These are phyloP conservation scores for Trametes cubensis DNA, from an alignment of 768 basidiomycete genomes.

Conservation along the genomic window DNA sequence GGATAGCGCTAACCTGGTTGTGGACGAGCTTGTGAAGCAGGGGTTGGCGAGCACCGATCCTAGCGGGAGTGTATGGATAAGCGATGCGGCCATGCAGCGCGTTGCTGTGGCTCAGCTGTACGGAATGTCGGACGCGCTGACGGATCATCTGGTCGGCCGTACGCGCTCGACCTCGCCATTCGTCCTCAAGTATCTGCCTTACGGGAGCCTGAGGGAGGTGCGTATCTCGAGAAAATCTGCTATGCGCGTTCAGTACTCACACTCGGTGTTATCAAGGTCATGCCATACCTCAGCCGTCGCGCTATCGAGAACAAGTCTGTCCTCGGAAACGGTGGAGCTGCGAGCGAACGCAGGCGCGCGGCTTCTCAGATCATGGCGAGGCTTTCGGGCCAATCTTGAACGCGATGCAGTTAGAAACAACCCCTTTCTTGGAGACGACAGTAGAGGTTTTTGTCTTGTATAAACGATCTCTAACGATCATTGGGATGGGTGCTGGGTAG, in stretches of 20 bases:
- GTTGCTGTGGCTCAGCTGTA: conserved; percentile 82
- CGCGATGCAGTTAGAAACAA: too few species aligned
- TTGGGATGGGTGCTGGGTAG: background rate
- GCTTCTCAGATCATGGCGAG: conserved; percentile 53
- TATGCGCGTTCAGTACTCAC: background rate
- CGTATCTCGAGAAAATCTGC: conserved; percentile 9
- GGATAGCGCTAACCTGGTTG: conserved; percentile 61
- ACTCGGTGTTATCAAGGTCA: conserved; percentile 50
- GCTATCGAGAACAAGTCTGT: conserved; percentile 94
- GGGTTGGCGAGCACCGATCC: conserved; percentile 50
- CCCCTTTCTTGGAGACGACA: background rate
- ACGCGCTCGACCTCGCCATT: conserved; percentile 61
- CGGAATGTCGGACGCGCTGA: conserved; percentile 87
- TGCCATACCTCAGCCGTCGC: conserved; percentile 88
- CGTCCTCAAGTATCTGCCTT: conserved; percentile 83
- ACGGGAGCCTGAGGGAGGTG: conserved; percentile 71
- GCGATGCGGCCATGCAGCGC: conserved; percentile 60
- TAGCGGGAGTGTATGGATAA: conserved; percentile 40
- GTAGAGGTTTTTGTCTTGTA: background rate
- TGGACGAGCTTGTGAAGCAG: conserved; percentile 58
- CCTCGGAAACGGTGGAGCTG: conserved; percentile 73
- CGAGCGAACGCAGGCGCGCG: conserved; percentile 61
- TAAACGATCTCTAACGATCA: background rate
- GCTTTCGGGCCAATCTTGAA: conserved; percentile 32
- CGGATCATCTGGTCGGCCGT: conserved; percentile 65